Percentiles rank a stretch among this genome's conserved stretches.
Evolutionary conservation across 148 eudicot species (phyloP).

Genomic region (Suaeda aralocaspica): DNA sequence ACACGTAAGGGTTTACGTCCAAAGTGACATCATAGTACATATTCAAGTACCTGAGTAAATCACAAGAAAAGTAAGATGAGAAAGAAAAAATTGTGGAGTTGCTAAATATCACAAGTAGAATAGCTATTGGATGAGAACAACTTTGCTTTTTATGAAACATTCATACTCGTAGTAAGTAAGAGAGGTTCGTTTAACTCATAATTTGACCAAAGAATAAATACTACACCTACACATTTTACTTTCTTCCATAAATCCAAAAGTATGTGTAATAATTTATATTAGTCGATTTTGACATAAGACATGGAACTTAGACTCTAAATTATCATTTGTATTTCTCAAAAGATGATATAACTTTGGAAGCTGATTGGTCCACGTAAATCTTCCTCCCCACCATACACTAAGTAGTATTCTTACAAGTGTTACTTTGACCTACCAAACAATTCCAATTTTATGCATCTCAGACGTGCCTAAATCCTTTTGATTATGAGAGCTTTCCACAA

Average conservation of each 20-base stretch:
- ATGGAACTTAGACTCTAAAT: constrained; percentile 16
- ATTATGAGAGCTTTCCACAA: background rate
- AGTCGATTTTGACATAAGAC: constrained; percentile 16
- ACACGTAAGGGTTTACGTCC: constrained; percentile 7
- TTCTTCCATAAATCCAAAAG: constrained; percentile 2
- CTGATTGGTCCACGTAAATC: constrained; percentile 23
- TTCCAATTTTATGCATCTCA: constrained; percentile 15
- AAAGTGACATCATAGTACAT: constrained; percentile 16
- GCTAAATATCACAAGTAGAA: background rate
- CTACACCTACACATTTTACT: constrained; percentile 8
- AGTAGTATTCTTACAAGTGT: constrained; percentile 20
- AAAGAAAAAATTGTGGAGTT: background rate
- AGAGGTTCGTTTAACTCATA: constrained; percentile 3
- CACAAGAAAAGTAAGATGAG: background rate
- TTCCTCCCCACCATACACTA: background rate
- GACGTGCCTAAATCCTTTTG: constrained; percentile 9
- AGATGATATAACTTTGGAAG: background rate
- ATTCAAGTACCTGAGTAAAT: background rate
- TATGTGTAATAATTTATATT: background rate
- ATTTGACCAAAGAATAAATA: constrained; percentile 17
- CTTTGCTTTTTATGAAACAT: background rate
- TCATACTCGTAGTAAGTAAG: background rate
- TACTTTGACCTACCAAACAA: constrained; percentile 35
- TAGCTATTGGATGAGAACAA: constrained; percentile 17
- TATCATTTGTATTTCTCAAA: constrained; percentile 8